phyloP scores from a whole-genome alignment of 2,329 filamentous ascomycete species.

The Drechslerella coelobrocha region DNA sequence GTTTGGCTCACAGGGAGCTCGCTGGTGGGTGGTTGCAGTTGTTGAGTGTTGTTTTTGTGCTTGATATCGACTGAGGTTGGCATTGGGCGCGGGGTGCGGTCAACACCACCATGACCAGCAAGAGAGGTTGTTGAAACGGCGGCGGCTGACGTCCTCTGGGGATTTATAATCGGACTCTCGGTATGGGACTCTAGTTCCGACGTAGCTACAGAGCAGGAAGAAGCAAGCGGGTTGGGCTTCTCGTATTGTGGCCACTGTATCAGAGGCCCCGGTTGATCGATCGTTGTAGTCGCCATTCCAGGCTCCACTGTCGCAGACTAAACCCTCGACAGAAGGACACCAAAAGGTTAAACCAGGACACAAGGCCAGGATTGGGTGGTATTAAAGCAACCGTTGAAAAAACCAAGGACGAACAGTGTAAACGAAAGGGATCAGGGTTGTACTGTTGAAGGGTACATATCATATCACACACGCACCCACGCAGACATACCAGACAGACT shows the following conservation, averaged over 20 bases:
- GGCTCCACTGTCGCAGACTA: constrained; percentile 43
- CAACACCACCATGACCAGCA: constrained; percentile 5
- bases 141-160: background rate
- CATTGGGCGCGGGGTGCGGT: constrained; percentile 13
- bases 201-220: constrained; percentile 13
- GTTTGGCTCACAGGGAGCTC: background rate
- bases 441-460: background rate
- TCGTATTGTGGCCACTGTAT: constrained; percentile 41
- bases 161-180: constrained; percentile 16
- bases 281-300: constrained; percentile 47
- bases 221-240: constrained; percentile 17
- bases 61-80: constrained; percentile 17
- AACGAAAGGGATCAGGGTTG: constrained; percentile 34
- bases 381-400: constrained; percentile 45
- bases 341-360: constrained; percentile 34
- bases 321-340: constrained; percentile 38
- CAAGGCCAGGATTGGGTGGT: constrained; percentile 38
- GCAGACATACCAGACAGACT: no score
- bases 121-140: background rate
- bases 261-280: constrained; percentile 42
- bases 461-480: background rate
- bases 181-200: constrained; percentile 20
- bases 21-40: background rate
- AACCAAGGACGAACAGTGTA: constrained; percentile 20
- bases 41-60: constrained; percentile 17